phyloP scores from a whole-genome alignment of 2,329 filamentous ascomycete genomes.

The Lachnum nothofagi region DNA sequence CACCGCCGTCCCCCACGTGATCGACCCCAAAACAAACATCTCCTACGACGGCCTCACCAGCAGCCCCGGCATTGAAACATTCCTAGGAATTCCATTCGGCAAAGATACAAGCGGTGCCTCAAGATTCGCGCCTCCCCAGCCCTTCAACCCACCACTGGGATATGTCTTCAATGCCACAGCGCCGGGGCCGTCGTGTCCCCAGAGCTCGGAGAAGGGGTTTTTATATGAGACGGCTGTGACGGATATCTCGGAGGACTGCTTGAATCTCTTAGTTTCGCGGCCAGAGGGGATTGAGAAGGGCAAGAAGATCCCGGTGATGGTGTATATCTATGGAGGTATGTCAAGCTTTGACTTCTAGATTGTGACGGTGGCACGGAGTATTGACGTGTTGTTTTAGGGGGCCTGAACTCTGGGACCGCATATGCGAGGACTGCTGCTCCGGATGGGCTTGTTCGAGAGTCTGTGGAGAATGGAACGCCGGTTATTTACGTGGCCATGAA shows the following conservation, averaged over 20 bases:
- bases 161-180: slow-evolving; percentile 36
- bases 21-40: slow-evolving; percentile 29
- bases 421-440: slow-evolving; percentile 30
- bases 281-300: slow-evolving; percentile 48
- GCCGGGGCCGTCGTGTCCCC: slow-evolving; percentile 43
- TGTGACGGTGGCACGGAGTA: background rate
- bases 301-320: slow-evolving; percentile 57
- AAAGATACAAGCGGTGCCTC: slow-evolving; percentile 42
- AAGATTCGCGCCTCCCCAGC: slow-evolving; percentile 43
- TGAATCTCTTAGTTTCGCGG: slow-evolving; percentile 51
- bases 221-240: slow-evolving; percentile 36
- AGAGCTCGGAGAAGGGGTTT: slow-evolving; percentile 34
- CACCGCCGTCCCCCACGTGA: slow-evolving; percentile 11
- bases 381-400: slow-evolving; percentile 8
- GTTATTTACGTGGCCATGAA: slow-evolving; percentile 56
- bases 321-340: slow-evolving; percentile 63
- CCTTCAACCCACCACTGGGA: slow-evolving; percentile 32
- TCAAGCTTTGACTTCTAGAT: slow-evolving; percentile 20
- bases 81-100: slow-evolving; percentile 44
- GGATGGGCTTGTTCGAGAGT: slow-evolving; percentile 43
- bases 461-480: slow-evolving; percentile 40
- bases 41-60: slow-evolving; percentile 41
- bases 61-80: slow-evolving; percentile 41
- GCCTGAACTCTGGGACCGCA: slow-evolving; percentile 11
- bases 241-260: slow-evolving; percentile 52